phyloP scores from a whole-genome alignment of 208 protist genomes.

The Acanthamoeba castellanii region DNA sequence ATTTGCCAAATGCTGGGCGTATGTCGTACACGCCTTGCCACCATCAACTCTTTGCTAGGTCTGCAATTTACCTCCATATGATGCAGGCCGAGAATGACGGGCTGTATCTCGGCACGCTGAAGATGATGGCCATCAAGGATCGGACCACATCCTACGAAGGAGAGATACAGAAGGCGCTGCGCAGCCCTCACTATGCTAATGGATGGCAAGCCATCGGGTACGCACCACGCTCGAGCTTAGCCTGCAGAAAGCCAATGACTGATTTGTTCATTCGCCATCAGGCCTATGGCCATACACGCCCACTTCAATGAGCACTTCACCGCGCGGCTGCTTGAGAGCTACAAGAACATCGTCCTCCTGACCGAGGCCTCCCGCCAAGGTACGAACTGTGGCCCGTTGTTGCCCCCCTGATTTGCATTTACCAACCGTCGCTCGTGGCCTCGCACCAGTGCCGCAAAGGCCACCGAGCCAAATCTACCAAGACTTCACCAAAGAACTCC shows the following conservation, averaged over 20 bases:
- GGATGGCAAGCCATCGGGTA: neutral
- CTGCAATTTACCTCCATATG: neutral
- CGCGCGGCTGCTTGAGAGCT: neutral
- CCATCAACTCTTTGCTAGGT: neutral
- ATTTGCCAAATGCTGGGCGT: neutral
- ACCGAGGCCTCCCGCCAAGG: neutral
- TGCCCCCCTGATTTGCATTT: too few species aligned
- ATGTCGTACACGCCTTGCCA: neutral
- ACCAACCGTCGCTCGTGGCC: too few species aligned
- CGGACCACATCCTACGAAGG: neutral
- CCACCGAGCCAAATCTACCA: neutral
- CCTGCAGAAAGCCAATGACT: neutral
- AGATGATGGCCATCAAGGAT: neutral
- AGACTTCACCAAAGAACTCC: neutral
- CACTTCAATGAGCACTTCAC: neutral
- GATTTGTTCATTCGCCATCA: neutral
- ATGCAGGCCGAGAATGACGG: neutral
- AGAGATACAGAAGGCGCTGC: neutral
- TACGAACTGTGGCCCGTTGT: neutral
- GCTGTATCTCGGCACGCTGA: neutral
- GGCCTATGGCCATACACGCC: neutral
- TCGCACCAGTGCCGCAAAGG: neutral
- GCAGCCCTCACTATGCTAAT: neutral
- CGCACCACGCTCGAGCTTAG: neutral
- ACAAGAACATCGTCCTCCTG: constrained; percentile 40